Evolutionary conservation across 1,284 basidiomycete genomes (phyloP).

Genomic region (Leucoagaricus sp.): DNA sequence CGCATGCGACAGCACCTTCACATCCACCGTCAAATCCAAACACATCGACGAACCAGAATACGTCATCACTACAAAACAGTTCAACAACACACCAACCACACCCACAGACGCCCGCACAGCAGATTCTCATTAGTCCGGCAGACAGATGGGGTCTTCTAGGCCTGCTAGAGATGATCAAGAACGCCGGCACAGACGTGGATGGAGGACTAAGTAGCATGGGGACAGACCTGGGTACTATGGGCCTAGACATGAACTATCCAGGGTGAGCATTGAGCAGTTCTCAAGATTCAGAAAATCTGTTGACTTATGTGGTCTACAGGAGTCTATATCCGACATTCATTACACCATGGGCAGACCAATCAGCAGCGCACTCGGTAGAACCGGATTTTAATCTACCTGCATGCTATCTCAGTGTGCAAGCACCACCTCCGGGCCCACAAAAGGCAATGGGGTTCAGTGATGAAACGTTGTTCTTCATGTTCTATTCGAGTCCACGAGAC

Average conservation of each 20-base stretch:
- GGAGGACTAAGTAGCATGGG: conserved; percentile 86
- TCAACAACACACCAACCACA: conserved; percentile 43
- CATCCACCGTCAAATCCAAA: conserved; percentile 30
- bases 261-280: conserved; percentile 49
- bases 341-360: conserved; percentile 94
- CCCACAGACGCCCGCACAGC: conserved; percentile 91
- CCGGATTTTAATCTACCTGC: conserved; percentile 91
- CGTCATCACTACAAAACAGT: conserved; percentile 31
- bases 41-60: conserved; percentile 33
- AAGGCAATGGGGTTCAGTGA: conserved; percentile 93
- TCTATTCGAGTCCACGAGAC: conserved; percentile 94
- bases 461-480: conserved; percentile 99
- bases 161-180: conserved; percentile 90
- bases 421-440: conserved; percentile 84
- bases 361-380: conserved; percentile 80
- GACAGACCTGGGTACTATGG: conserved; percentile 91
- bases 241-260: conserved; percentile 84
- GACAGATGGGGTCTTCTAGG: conserved; percentile 95
- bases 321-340: conserved; percentile 93
- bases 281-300: conserved; percentile 2
- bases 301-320: conserved; percentile 39
- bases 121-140: conserved; percentile 91
- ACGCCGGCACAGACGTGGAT: conserved; percentile 78
- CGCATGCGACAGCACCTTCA: conserved; percentile 27
- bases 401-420: conserved; percentile 90